These are phyloP conservation scores for Wickerhamiella azymoides DNA, from an alignment of 805 yeast species.

Conservation along the genomic window DNA sequence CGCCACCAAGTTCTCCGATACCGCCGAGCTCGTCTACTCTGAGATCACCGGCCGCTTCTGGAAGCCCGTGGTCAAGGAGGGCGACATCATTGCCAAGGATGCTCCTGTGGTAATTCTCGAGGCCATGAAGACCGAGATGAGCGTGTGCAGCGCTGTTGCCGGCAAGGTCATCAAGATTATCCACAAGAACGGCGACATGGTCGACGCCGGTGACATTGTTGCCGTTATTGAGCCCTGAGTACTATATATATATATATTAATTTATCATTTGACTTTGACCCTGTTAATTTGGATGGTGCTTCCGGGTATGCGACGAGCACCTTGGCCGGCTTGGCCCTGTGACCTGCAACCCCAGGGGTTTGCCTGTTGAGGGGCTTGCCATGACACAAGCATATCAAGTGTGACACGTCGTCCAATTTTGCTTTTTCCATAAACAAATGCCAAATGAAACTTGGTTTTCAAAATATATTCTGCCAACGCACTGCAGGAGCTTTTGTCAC, in stretches of 20 bases:
- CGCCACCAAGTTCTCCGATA: constrained; percentile 54
- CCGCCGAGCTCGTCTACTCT: constrained; percentile 74
- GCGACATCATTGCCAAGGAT: constrained; percentile 58
- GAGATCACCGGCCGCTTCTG: constrained; percentile 94
- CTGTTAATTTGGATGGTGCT: too few relatives aligned
- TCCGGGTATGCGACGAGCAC: too few relatives aligned
- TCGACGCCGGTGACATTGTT: constrained; percentile 90
- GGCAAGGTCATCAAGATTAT: constrained; percentile 27
- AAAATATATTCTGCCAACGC: too few relatives aligned
- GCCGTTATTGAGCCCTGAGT: constrained; percentile 49
- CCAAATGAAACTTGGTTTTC: too few relatives aligned
- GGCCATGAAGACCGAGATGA: constrained; percentile 98
- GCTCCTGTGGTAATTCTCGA: constrained; percentile 82
- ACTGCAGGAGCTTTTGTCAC: too few relatives aligned
- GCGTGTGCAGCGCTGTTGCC: constrained; percentile 47
- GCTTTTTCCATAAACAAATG: too few relatives aligned
- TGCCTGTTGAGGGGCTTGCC: too few relatives aligned
- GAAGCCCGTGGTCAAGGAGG: constrained; percentile 75
- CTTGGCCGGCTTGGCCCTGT: too few relatives aligned
- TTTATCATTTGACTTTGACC: too few relatives aligned
- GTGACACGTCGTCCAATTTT: too few relatives aligned
- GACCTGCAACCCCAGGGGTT: too few relatives aligned
- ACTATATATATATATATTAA: neutral
- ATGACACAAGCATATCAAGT: too few relatives aligned
- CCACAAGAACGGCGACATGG: constrained; percentile 87